Percentiles rank a stretch among this genome's conserved stretches.
These are phyloP conservation scores for Nothopassalora personata DNA, from an alignment of 2,329 filamentous ascomycete genomes.

Conservation along the genomic window DNA sequence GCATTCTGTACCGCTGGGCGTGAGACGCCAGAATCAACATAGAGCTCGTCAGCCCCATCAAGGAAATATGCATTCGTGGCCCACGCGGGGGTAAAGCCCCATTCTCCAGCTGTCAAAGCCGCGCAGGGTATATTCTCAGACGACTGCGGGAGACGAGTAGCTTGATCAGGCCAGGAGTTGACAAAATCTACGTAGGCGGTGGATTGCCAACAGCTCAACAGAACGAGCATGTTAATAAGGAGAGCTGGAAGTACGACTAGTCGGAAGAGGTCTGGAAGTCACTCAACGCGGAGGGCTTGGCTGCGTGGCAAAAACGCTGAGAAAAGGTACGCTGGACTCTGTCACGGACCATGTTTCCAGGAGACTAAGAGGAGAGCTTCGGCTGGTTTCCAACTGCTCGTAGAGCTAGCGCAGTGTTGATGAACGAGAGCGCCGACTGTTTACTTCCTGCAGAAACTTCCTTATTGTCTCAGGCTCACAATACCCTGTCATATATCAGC, in stretches of 20 bases:
- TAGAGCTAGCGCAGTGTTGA: neutral
- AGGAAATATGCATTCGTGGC: neutral
- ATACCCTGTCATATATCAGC: neutral
- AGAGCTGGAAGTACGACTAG: neutral
- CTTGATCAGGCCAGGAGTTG: neutral
- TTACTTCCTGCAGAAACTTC: neutral
- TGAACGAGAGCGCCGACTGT: neutral
- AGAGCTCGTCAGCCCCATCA: neutral
- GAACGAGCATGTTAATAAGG: neutral
- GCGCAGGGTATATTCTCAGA: neutral
- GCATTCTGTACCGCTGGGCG: neutral
- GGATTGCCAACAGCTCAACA: neutral
- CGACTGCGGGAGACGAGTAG: neutral
- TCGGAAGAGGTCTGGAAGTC: neutral
- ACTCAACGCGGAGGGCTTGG: neutral
- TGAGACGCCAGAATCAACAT: neutral
- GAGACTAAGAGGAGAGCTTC: neutral
- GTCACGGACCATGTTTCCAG: no score
- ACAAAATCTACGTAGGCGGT: neutral
- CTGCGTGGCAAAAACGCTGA: neutral
- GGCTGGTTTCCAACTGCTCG: neutral
- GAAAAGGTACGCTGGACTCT: neutral
- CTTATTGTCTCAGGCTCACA: neutral
- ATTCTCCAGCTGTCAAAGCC: neutral
- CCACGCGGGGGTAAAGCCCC: neutral